phyloP scores from a whole-genome alignment of 768 basidiomycete genomes.

The Tephrocybe sp. region DNA sequence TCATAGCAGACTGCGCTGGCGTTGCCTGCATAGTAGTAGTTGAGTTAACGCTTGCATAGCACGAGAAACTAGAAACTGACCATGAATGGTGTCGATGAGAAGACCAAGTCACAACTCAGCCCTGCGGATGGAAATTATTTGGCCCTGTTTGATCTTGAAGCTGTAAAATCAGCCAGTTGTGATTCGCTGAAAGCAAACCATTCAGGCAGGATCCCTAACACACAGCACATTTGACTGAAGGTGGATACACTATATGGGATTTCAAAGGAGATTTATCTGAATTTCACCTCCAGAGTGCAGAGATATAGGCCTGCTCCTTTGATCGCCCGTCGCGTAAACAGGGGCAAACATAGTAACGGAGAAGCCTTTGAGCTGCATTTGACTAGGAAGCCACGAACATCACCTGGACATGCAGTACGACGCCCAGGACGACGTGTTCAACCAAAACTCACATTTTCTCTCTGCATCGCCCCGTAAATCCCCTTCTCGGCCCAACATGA shows the following conservation, averaged over 20 bases:
- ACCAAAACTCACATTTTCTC: constrained; percentile 30
- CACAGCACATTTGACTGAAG: too few relatives aligned
- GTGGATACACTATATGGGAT: too few relatives aligned
- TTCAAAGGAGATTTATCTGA: too few relatives aligned
- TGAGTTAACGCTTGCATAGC: not conserved
- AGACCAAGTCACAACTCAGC: too few relatives aligned
- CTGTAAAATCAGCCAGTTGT: not conserved
- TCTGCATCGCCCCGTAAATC: constrained; percentile 34
- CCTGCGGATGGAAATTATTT: constrained; percentile 13
- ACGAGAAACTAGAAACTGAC: not conserved
- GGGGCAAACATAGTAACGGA: constrained; percentile 18
- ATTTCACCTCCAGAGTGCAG: too few relatives aligned
- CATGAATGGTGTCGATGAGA: too few relatives aligned
- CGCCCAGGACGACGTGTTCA: constrained; percentile 29
- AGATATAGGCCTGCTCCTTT: not conserved
- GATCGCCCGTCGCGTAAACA: constrained; percentile 22
- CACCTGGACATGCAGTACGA: constrained; percentile 23
- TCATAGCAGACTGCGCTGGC: constrained; percentile 21
- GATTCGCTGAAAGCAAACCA: too few relatives aligned
- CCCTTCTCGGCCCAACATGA: constrained; percentile 32
- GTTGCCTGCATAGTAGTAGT: constrained; percentile 7
- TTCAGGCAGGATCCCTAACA: too few relatives aligned
- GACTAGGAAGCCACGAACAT: too few relatives aligned
- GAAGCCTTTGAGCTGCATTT: too few relatives aligned
- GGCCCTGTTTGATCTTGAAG: constrained; percentile 10